Percentiles rank a stretch among this genome's conserved stretches.
Evolutionary conservation across 2,329 filamentous ascomycete species (phyloP).

Genomic region (Metarhizium anisopliae): DNA sequence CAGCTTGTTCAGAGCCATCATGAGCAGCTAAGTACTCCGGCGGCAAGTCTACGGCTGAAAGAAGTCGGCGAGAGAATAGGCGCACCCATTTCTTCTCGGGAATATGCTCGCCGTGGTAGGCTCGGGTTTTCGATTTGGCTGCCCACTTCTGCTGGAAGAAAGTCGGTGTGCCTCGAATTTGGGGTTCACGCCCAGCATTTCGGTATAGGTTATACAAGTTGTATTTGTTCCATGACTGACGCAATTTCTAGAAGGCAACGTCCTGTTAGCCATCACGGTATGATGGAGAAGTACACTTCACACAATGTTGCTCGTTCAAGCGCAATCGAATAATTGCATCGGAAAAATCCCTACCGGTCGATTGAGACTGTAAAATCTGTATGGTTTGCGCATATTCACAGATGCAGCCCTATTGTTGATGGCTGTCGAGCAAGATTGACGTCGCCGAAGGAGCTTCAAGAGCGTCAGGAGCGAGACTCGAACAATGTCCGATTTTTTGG

Average conservation of each 20-base stretch:
- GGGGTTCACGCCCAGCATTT: constrained; percentile 21
- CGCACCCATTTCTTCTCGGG: constrained; percentile 88
- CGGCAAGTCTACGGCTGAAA: constrained; percentile 79
- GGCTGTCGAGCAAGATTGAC: constrained; percentile 4
- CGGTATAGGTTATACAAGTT: constrained; percentile 80
- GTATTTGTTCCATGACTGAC: constrained; percentile 96
- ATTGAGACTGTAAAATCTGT: constrained; percentile 57
- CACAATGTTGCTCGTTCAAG: neutral
- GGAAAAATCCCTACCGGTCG: constrained; percentile 44
- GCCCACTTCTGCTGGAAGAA: constrained; percentile 99
- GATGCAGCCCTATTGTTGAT: constrained; percentile 16
- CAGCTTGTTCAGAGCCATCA: constrained; percentile 76
- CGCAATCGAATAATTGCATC: neutral
- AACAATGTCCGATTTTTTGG: constrained; percentile 20
- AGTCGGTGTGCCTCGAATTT: constrained; percentile 39
- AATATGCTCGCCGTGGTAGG: constrained; percentile 92
- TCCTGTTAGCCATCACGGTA: neutral
- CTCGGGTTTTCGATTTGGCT: constrained; percentile 74
- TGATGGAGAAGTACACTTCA: neutral
- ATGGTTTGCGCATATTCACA: constrained; percentile 44
- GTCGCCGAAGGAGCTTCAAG: constrained; percentile 1
- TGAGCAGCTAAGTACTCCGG: constrained; percentile 66
- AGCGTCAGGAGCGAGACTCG: neutral
- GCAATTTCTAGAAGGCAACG: constrained; percentile 59
- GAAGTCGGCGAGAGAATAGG: constrained; percentile 77